Evolutionary conservation across 2,329 filamentous ascomycete species (phyloP), one percentile per base, ranked within the genome.

Genomic region (Epichloe sp.): DNA sequence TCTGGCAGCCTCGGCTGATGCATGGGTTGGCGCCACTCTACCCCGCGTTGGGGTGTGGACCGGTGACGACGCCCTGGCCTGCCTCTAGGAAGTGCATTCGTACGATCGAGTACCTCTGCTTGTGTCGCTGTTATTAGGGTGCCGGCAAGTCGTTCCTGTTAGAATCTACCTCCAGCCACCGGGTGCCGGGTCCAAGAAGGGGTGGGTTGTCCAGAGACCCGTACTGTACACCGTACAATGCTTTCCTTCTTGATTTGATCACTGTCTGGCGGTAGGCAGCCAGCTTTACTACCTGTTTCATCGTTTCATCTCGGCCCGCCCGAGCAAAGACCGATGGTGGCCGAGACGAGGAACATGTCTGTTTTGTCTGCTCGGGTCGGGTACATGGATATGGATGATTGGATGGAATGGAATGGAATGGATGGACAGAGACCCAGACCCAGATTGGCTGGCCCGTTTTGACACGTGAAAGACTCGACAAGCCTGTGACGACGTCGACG

Each of bases 271-370:
- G 23, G 23, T 26, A 26, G 23, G 23, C 2, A 26, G 23, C 23
- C 23, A 26, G 7, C 26, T 10, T 31, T 3, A 31, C 26, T 31
- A 10, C 26, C 26, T 31, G 26, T 12, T 49, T 36, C 17, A 37
- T 26, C 52, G 26, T 5, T 44, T 36, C 17, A 37, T 35, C 51
- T 64, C 65, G 63, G 61, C 65, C 59, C 59, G 60, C 56, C 64
- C 65, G 64, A 67, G 62, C 57, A 36, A 51, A 63, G 59, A 58
- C 63, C 64, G 63, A 60, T 60, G 57, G 59, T 54, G 64, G 61
- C 65, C 65, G 64, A 66, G 51, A 8, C 26, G 26, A 26, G 26
- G 26, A 26, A 26, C 23, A 26, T 26, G 23, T 5, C 21, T 23
- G 21, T 23, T 23, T 4, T 5, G 4, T 10, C 26, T 31, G 26